Percentiles rank a stretch among this genome's conserved stretches.
These are phyloP conservation scores for Cucurbita maxima DNA, from an alignment of 306 rosid genomes.

Conservation along the genomic window DNA sequence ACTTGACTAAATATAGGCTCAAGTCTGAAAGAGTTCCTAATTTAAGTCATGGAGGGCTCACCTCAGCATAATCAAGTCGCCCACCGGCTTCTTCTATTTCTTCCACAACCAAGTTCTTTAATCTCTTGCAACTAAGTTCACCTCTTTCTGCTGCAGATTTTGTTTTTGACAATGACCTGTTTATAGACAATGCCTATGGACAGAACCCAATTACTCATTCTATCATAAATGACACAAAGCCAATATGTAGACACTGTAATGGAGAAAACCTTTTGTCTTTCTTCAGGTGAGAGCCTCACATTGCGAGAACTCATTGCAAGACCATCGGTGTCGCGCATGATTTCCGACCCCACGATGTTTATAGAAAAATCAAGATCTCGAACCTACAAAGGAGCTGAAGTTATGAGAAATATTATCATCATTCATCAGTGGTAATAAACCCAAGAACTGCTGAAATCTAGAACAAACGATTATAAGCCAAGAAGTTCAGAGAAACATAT, in stretches of 20 bases:
- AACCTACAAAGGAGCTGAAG: conserved; percentile 34
- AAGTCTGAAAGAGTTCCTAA: background rate
- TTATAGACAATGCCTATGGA: conserved; percentile 63
- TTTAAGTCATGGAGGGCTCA: conserved; percentile 9
- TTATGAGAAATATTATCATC: background rate
- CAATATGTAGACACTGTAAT: background rate
- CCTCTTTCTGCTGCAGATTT: conserved; percentile 54
- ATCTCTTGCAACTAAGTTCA: conserved; percentile 30
- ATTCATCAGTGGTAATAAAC: background rate
- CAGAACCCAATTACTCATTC: background rate
- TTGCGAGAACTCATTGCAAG: conserved; percentile 94
- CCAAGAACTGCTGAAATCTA: background rate
- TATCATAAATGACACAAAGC: background rate
- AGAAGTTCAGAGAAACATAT: background rate
- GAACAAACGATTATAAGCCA: background rate
- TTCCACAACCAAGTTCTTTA: conserved; percentile 31
- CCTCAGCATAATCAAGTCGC: conserved; percentile 81
- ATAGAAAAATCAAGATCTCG: conserved; percentile 76
- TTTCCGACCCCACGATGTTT: conserved; percentile 53
- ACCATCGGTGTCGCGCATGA: conserved; percentile 61
- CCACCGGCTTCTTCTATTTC: conserved; percentile 63
- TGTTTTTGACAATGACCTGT: conserved; percentile 52
- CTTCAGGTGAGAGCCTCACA: conserved; percentile 61
- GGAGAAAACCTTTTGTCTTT: conserved; percentile 49
- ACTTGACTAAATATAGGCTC: background rate